Evolutionary conservation across 1,284 basidiomycete genomes (phyloP).

Genomic region (Neolentinus lepideus): DNA sequence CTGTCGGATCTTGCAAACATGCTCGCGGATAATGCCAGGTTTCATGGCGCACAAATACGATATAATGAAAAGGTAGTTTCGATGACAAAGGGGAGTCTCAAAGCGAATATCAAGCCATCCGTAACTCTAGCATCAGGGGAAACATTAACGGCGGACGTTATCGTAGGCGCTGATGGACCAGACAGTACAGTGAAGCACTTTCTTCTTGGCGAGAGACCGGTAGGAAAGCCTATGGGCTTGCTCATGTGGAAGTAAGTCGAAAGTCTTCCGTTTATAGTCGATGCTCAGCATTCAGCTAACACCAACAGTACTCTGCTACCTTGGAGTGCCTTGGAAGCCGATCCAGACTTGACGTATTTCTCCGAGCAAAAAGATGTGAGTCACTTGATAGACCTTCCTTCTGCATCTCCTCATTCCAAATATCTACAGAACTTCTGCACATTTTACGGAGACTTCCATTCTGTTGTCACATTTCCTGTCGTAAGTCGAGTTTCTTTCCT

Average conservation of each 20-base stretch:
- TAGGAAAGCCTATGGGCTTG: constrained; percentile 1
- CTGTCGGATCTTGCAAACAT: constrained; percentile 18
- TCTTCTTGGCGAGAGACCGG: constrained; percentile 13
- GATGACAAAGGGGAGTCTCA: constrained; percentile 6
- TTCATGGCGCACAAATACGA: constrained; percentile 16
- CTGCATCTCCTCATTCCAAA: too few species aligned
- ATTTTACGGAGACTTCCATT: background rate
- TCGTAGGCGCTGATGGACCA: constrained; percentile 24
- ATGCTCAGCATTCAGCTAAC: background rate
- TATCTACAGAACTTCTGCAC: too few species aligned
- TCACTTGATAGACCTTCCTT: too few species aligned
- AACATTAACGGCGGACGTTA: constrained; percentile 18
- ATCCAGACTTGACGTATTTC: background rate
- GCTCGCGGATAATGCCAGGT: constrained; percentile 15
- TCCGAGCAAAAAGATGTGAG: background rate
- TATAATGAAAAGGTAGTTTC: constrained; percentile 9
- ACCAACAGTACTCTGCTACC: background rate
- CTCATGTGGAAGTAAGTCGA: constrained; percentile 1
- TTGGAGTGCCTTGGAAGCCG: background rate
- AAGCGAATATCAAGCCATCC: constrained; percentile 10
- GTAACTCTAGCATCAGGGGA: constrained; percentile 21
- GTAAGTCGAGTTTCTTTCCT: background rate
- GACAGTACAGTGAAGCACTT: constrained; percentile 14
- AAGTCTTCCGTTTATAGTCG: background rate
- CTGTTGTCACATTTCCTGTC: background rate